Base-by-base conservation (phyloP, 2,329 filamentous ascomycete species). In the Acarospora socialis region DNA sequence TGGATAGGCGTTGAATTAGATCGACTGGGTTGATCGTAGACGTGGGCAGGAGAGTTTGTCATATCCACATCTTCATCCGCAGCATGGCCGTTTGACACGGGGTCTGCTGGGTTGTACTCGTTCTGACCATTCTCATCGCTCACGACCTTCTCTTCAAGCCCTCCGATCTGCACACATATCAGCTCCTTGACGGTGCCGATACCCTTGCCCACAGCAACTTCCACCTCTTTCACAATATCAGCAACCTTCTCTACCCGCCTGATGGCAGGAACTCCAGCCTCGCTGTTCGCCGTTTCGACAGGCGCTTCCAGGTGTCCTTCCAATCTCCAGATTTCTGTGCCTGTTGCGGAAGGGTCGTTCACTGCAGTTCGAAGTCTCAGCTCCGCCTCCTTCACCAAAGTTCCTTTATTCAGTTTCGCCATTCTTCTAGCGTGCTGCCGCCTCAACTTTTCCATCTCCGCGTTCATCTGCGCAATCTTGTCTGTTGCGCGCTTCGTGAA, bases 391-490 rank as follows among this genome's bases (percentile, higher is more conserved):
- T 73, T 76, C 30, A 92, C 64, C 0, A 74, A 56, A 5, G 78
- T 77, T 33, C 73, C 75, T 34, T 72, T 70, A 52, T 77, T 77
- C 45, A 93, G 70, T 42, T 76, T 77, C 15, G 74, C 72, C 59
- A 95, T 69, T 35, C 76, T 70, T 46, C 73, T 73, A 3, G 73
- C 75, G 52, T 98, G 87, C 17, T 78, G 72, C 20, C 70, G 70
- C 54, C 83, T 82, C 70, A 95, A 76, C 44, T 73, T 75, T 44
- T 86, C 79, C 34, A 95, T 83, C 46, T 95, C 86, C 1, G 72
- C 72, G 38, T 81, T 73, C 30, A 81, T 79, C 17, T 79, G 70
- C 6, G 71, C 67, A 7, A 90, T 67, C 48, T 80, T 78, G 28
- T 78, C 71, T 14, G 70, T 61, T 2, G 86, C 80, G 21, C 84